Evolutionary conservation across 352 stramenopile species (phyloP).

Genomic region (Globisporangium echinulatum): DNA sequence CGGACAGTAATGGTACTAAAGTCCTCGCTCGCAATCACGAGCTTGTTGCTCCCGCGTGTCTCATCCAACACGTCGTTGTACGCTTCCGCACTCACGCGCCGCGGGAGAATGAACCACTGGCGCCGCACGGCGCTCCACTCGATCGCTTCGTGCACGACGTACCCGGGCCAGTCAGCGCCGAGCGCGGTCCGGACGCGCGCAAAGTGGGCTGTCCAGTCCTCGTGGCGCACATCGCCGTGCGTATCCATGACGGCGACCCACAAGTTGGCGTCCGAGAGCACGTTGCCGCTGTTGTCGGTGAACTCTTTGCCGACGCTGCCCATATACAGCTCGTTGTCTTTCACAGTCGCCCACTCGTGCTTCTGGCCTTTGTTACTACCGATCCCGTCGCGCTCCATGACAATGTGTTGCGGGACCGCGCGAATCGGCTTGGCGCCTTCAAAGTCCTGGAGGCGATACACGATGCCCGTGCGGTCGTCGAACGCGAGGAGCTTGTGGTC

Average conservation of each 20-base stretch:
- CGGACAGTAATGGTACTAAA: conserved; percentile 82
- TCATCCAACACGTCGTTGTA: conserved; percentile 98
- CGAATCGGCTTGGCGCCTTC: conserved; percentile 62
- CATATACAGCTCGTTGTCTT: conserved; percentile 96
- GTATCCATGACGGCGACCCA: conserved; percentile 93
- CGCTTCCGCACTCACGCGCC: conserved; percentile 89
- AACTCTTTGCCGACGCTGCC: conserved; percentile 95
- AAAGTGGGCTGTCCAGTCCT: conserved; percentile 95
- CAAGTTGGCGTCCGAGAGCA: conserved; percentile 95
- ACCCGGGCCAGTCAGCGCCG: conserved; percentile 85
- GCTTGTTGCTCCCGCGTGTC: conserved; percentile 83
- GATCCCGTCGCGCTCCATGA: conserved; percentile 96
- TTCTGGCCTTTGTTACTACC: conserved; percentile 97
- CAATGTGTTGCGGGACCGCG: conserved; percentile 92
- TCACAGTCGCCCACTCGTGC: conserved; percentile 98
- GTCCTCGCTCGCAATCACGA: conserved; percentile 87
- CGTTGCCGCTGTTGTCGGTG: conserved; percentile 85
- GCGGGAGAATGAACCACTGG: conserved; percentile 97
- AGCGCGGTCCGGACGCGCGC: conserved; percentile 90
- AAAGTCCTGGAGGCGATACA: conserved; percentile 95
- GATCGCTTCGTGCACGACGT: conserved; percentile 98
- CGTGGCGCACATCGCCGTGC: conserved; percentile 69
- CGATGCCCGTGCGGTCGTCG: conserved; percentile 97
- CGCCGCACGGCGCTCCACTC: conserved; percentile 91
- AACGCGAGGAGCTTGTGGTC: conserved; percentile 91